Conservation (phyloP, 2,329 filamentous ascomycete species). For the Aspergillus unguis region DNA sequence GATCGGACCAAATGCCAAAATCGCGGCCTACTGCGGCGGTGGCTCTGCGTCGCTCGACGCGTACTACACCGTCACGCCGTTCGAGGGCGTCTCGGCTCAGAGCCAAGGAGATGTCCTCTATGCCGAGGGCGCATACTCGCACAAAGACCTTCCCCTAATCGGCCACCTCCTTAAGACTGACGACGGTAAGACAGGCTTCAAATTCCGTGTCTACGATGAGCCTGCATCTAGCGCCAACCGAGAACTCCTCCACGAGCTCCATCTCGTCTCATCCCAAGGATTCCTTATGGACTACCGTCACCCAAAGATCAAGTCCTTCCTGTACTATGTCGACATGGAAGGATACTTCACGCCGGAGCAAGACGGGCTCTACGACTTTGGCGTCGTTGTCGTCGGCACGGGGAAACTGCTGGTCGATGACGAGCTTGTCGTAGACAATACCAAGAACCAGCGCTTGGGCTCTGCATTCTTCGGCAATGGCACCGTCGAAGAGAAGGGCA, state of each 20-base stretch:
- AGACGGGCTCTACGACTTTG: slow-evolving; percentile 61
- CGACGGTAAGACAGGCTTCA: slow-evolving; percentile 57
- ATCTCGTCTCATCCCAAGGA: slow-evolving; percentile 43
- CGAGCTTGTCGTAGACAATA: slow-evolving; percentile 63
- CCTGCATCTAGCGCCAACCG: slow-evolving; percentile 50
- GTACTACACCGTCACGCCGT: slow-evolving; percentile 46
- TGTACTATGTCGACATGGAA: slow-evolving; percentile 62
- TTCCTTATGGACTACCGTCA: slow-evolving; percentile 55
- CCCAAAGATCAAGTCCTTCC: slow-evolving; percentile 49
- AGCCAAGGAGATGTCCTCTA: slow-evolving; percentile 44
- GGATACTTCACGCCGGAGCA: slow-evolving; percentile 59
- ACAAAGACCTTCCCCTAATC: slow-evolving; percentile 61
- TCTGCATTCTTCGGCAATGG: slow-evolving; percentile 64
- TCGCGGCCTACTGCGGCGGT: slow-evolving; percentile 55
- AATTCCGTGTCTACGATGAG: slow-evolving; percentile 62
- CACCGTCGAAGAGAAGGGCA: slow-evolving; percentile 62
- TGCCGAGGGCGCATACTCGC: slow-evolving; percentile 61
- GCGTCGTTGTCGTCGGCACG: slow-evolving; percentile 63
- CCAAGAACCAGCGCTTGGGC: slow-evolving; percentile 60
- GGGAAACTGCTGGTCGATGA: slow-evolving; percentile 64
- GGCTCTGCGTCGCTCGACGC: slow-evolving; percentile 58
- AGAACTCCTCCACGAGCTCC: slow-evolving; percentile 51
- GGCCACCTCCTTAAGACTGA: slow-evolving; percentile 52
- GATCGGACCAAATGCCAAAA: slow-evolving; percentile 54
- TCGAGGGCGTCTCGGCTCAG: slow-evolving; percentile 41